Evolutionary conservation across 2,329 filamentous ascomycete genomes (phyloP), one percentile per base, ranked within the genome.

Genomic region (Fusarium piperis): DNA sequence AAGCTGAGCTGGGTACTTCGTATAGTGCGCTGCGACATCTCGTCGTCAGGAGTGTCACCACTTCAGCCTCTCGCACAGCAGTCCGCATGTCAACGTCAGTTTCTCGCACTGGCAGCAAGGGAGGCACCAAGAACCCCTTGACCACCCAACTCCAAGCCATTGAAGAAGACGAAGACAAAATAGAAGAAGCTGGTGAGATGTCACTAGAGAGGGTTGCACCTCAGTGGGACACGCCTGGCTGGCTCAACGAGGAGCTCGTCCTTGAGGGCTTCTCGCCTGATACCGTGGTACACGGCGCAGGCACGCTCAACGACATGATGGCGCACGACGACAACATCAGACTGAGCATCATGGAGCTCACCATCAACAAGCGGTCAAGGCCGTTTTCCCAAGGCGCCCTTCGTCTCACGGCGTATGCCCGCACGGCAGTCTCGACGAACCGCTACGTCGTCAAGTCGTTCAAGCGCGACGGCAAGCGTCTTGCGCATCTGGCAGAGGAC

Each of bases 361-460:
- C 74, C 3, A 74, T 83, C 15, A 73, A 70, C 20, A 77, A 74
- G n/a, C 78, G 79, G 0, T 76, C 71, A 1, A 60, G 39, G 33
- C 81, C 67, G 1, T 69, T 69, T 3, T 56, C 67, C 1, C 81
- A 81, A 56, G 81, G 81, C 0, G 77, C 77, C 0, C 32, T 81
- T 18, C 80, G 81, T 3, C 33, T 77, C 3, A 79, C 81, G 1
- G 76, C 75, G n/a, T 83, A 83, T 59, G 81, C 81, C 30, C 75
- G 78, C 39, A 76, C 79, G 4, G 53, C 64, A 10, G 41, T 59
- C 32, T 78, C 79, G 6, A 73, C 72, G 10, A 68, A 73, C 70
- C 70, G 67, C 2, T 79, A 80, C 15, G 81, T 83, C 3, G 77
- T 81, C 59, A 83, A 83, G 72, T 74, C 78, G 0, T 81, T 78